phyloP scores from a whole-genome alignment of 1,284 basidiomycete genomes.

The Amylostereum areolatum region DNA sequence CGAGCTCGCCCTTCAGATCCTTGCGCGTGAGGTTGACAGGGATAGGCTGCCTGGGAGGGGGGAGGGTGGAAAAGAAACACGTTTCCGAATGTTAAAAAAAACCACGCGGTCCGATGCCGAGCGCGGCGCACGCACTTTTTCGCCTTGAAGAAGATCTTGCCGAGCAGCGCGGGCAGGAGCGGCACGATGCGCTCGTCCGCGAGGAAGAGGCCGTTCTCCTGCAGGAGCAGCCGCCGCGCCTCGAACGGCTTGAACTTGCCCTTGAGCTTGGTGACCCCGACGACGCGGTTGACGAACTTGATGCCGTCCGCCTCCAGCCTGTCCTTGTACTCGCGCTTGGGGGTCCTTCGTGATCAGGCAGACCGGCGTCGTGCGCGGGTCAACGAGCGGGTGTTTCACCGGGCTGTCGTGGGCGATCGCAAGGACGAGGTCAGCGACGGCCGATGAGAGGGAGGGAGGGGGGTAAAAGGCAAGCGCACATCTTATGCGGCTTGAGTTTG shows the following conservation, averaged over 20 bases:
- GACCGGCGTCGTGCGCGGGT: conserved; percentile 71
- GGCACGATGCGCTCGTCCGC: conserved; percentile 89
- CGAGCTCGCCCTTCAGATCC: conserved; percentile 85
- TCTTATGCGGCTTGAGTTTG: conserved; percentile 77
- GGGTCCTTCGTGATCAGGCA: conserved; percentile 96
- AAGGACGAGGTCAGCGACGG: background rate
- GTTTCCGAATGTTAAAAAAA: background rate
- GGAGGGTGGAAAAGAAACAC: too few species aligned
- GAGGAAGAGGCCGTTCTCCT: conserved; percentile 89
- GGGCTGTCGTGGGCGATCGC: conserved; percentile 38
- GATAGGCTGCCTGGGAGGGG: conserved; percentile 72
- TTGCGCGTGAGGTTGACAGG: conserved; percentile 84
- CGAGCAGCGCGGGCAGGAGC: conserved; percentile 83
- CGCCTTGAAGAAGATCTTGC: conserved; percentile 87
- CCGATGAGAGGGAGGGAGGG: background rate
- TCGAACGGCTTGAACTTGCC: conserved; percentile 94
- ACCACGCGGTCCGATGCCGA: background rate
- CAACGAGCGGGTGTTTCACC: conserved; percentile 77
- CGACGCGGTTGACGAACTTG: conserved; percentile 89
- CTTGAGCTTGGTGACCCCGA: conserved; percentile 84
- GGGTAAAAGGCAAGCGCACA: conserved; percentile 48
- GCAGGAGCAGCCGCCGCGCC: conserved; percentile 77
- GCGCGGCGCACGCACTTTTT: conserved; percentile 68
- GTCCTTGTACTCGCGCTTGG: conserved; percentile 95
- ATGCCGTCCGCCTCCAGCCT: conserved; percentile 74